Base-by-base conservation (phyloP, 2,329 filamentous ascomycete species). In the Alternaria gansuensis region DNA sequence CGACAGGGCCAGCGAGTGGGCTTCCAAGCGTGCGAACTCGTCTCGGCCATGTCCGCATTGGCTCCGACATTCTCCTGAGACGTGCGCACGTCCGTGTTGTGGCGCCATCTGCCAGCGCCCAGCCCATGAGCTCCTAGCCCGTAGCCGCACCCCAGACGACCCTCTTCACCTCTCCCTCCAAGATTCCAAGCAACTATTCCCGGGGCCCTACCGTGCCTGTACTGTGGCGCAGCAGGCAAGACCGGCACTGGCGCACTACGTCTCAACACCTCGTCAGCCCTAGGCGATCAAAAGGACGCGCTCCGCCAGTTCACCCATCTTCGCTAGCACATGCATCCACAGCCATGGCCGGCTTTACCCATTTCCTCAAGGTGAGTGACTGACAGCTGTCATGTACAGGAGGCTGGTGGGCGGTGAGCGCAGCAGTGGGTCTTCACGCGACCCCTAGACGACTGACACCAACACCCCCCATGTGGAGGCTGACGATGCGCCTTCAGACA, bases 311-410 rank as follows among this genome's bases (percentile, higher is more conserved):
- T 37, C 36, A 36, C 36, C 49, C 56, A 51, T 33, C 48, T 24
- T 40, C 52, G 11, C 43, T 40, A 39, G 31, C 49, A 57, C 57
- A 60, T 54, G 60, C 50, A 57, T 44, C 51, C 54, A 36, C 57
- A 54, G 48, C 59, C 65, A 78, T 77, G 75, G 62, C 73, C 14
- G 72, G 62, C 65, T 72, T 75, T 54, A 59, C 68, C 6, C 73
- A 76, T 54, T 71, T 77, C 53, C 60, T 78, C 52, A 74, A 76
- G 62, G 75, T 76, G 54, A 50, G 69, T 63, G 37, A 31, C 37
- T 62, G 37, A 28, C 41, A 41, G 26, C 34, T 40, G 17, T 43
- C 56, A 50, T 17, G 6, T 39, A 55, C 28, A 34, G 14, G 44
- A 26, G 36, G 44, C 44, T 26, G 24, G 37, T 11, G 23, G 44